These are phyloP conservation scores for Coix lacrymajobi DNA, from an alignment of 176 grass and related monocot genomes.

Conservation along the genomic window DNA sequence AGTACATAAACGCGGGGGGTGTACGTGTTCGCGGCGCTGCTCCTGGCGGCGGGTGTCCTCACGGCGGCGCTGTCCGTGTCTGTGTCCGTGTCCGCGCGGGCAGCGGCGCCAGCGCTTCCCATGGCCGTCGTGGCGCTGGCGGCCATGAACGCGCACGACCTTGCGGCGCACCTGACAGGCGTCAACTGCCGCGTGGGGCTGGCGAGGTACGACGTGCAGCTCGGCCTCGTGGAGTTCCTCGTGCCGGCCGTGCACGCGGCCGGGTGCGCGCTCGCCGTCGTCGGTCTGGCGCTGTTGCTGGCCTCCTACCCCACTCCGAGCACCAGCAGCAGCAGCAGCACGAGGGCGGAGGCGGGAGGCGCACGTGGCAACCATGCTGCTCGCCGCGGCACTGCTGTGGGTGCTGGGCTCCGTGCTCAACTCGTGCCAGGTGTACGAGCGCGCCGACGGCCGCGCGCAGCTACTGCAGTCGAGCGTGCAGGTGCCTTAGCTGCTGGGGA, in stretches of 20 bases:
- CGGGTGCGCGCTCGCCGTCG: slow-evolving; percentile 46
- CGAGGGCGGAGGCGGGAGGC: background rate
- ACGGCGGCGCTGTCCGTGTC: slow-evolving; percentile 12
- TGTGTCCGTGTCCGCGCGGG: too few relatives aligned
- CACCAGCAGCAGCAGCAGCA: background rate
- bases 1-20: slow-evolving; percentile 74
- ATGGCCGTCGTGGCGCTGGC: slow-evolving; percentile 36
- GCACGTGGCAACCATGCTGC: slow-evolving; percentile 43
- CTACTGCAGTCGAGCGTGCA: slow-evolving; percentile 65
- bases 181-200: slow-evolving; percentile 58
- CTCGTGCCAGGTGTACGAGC: slow-evolving; percentile 76
- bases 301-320: background rate
- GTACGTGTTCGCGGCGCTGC: slow-evolving; percentile 54
- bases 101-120: background rate
- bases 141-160: slow-evolving; percentile 62
- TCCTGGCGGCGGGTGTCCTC: slow-evolving; percentile 38
- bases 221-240: slow-evolving; percentile 73
- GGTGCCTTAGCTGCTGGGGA: slow-evolving; percentile 64
- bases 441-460: slow-evolving; percentile 62
- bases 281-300: slow-evolving; percentile 21
- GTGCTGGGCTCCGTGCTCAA: slow-evolving; percentile 50
- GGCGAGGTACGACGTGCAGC: slow-evolving; percentile 55
- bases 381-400: slow-evolving; percentile 61
- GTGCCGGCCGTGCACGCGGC: slow-evolving; percentile 50
- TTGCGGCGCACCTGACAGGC: slow-evolving; percentile 63